Evolutionary conservation across 2,329 filamentous ascomycete genomes (phyloP).

Genomic region (Pochonia chlamydosporia): DNA sequence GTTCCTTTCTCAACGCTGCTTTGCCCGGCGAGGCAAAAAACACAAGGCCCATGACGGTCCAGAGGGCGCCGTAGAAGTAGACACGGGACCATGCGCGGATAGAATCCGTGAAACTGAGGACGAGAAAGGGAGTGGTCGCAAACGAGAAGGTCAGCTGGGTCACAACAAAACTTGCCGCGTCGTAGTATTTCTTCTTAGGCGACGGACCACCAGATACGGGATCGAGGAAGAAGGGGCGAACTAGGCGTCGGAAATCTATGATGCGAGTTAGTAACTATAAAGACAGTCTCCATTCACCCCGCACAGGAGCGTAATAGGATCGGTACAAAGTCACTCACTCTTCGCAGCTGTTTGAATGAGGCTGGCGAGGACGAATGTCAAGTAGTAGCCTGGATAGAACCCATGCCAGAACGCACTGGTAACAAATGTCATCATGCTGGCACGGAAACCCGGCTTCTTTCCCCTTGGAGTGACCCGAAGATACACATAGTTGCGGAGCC

Average conservation of each 20-base stretch:
- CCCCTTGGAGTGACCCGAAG: constrained; percentile 90
- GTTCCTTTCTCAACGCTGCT: constrained; percentile 44
- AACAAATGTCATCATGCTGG: constrained; percentile 86
- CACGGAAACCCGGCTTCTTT: constrained; percentile 93
- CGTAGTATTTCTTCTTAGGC: constrained; percentile 78
- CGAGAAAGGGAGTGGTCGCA: constrained; percentile 74
- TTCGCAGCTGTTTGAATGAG: constrained; percentile 92
- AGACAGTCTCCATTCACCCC: background rate
- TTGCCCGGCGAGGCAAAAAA: constrained; percentile 82
- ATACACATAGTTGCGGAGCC: constrained; percentile 94
- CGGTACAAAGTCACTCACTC: constrained; percentile 53
- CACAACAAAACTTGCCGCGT: constrained; percentile 65
- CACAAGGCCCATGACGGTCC: constrained; percentile 56
- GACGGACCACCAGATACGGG: constrained; percentile 65
- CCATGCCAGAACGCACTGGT: constrained; percentile 98
- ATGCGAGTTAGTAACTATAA: background rate
- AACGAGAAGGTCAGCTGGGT: constrained; percentile 85
- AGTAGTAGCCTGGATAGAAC: constrained; percentile 94
- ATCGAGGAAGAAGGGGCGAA: constrained; percentile 90
- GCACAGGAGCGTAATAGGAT: background rate
- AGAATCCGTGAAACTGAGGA: constrained; percentile 67
- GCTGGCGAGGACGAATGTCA: constrained; percentile 82
- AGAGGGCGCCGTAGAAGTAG: constrained; percentile 79
- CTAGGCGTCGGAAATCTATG: constrained; percentile 76
- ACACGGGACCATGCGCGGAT: constrained; percentile 75